Evolutionary conservation across 768 basidiomycete species (phyloP).

Genomic region (Mycena filopes): DNA sequence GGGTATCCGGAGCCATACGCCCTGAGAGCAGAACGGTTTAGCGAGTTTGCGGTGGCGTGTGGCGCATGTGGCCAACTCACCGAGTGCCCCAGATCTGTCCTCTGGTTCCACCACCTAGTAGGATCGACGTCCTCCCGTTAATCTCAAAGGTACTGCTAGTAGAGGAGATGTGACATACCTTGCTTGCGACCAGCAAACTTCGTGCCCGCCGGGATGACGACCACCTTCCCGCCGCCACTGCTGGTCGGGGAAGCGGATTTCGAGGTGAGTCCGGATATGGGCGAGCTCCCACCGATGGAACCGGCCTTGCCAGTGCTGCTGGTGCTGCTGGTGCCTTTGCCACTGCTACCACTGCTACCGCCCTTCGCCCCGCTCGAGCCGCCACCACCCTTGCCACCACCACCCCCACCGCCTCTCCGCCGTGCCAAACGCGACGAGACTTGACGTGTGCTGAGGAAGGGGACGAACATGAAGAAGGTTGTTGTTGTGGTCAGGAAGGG

Average conservation of each 20-base stretch:
- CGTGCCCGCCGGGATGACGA: constrained; percentile 55
- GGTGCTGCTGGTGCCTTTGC: constrained; percentile 26
- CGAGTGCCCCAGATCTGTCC: constrained; percentile 54
- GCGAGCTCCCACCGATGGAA: not conserved
- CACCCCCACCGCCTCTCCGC: not conserved
- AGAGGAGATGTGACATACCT: not conserved
- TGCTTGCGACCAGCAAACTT: constrained; percentile 56
- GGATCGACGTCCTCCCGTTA: not conserved
- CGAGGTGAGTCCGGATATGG: constrained; percentile 24
- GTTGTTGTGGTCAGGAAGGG: not conserved
- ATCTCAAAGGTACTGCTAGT: too few species aligned
- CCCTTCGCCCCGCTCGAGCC: constrained; percentile 30
- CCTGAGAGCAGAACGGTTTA: constrained; percentile 43
- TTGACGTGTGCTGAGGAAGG: not conserved
- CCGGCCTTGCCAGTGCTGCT: not conserved
- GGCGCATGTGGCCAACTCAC: constrained; percentile 45
- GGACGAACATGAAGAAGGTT: constrained; percentile 1
- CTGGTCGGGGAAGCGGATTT: constrained; percentile 40
- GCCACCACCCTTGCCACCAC: not conserved
- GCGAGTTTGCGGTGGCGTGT: constrained; percentile 8
- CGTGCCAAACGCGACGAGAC: not conserved
- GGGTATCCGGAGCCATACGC: constrained; percentile 75
- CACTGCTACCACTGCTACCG: constrained; percentile 29
- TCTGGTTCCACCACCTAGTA: constrained; percentile 64
- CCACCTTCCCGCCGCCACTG: constrained; percentile 42